Evolutionary conservation across 805 yeast species (phyloP).

Genomic region (Suhomyces kilbournensis): DNA sequence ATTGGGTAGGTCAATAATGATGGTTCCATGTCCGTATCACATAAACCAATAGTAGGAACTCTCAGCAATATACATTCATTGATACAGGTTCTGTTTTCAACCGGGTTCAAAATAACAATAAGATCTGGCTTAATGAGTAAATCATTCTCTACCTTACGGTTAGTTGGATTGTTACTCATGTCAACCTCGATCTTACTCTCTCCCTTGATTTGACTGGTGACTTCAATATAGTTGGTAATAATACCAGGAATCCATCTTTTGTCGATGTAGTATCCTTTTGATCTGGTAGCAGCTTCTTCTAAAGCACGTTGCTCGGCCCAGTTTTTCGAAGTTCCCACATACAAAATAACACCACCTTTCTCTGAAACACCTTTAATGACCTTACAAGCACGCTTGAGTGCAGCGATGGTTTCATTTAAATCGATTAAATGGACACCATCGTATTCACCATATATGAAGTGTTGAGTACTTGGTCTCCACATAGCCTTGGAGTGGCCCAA

Average conservation of each 20-base stretch:
- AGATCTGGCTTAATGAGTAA: constrained; percentile 81
- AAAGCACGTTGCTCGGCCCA: constrained; percentile 63
- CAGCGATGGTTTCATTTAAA: constrained; percentile 73
- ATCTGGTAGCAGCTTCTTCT: constrained; percentile 73
- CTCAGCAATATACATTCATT: constrained; percentile 78
- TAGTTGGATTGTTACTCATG: constrained; percentile 65
- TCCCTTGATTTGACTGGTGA: constrained; percentile 51
- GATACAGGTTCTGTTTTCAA: constrained; percentile 76
- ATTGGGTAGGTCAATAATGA: constrained; percentile 87
- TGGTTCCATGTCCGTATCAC: constrained; percentile 94
- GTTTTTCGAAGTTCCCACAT: constrained; percentile 80
- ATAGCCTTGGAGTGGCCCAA: constrained; percentile 84
- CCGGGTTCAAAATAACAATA: constrained; percentile 81
- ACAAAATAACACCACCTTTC: constrained; percentile 81
- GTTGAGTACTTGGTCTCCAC: constrained; percentile 80
- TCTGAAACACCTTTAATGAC: constrained; percentile 81
- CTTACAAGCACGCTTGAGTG: constrained; percentile 76
- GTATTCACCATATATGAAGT: constrained; percentile 82
- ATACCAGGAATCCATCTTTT: constrained; percentile 95
- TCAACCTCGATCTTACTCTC: constrained; percentile 57
- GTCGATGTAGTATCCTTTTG: constrained; percentile 76
- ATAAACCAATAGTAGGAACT: constrained; percentile 89
- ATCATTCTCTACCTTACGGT: constrained; percentile 50
- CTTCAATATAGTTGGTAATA: constrained; percentile 76
- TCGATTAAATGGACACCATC: constrained; percentile 91